Evolutionary conservation across 345 rosid genomes (phyloP).

Genomic region (Syzygium aqueum): DNA sequence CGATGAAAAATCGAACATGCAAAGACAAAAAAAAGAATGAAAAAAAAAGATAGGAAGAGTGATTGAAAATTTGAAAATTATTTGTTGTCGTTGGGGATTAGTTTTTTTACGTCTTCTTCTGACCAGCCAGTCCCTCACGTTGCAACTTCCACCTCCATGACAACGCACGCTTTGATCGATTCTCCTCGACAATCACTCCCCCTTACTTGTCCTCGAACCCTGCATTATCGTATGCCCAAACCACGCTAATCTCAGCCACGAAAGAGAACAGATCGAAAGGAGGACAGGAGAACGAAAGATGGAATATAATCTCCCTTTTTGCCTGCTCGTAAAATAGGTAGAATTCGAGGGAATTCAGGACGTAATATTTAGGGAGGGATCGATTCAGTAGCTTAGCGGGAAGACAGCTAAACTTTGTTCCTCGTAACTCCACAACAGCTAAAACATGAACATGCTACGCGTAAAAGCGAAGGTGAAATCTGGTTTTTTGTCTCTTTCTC

Average conservation of each 20-base stretch:
- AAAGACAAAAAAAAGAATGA: neutral
- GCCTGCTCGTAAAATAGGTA: no score
- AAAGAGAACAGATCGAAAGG: neutral
- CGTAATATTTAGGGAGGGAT: no score
- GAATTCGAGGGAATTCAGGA: no score
- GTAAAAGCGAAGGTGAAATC: neutral
- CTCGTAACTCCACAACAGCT: neutral
- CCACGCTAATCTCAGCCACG: neutral
- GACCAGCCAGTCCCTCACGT: neutral
- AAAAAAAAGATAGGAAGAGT: no score
- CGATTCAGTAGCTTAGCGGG: no score
- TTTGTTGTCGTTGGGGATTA: neutral
- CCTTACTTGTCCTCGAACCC: neutral
- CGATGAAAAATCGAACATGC: neutral
- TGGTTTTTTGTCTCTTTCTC: neutral
- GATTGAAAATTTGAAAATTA: neutral
- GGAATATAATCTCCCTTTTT: no score
- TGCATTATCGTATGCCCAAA: neutral
- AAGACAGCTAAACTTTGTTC: neutral
- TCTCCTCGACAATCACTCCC: neutral
- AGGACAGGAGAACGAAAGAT: neutral
- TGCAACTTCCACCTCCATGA: neutral
- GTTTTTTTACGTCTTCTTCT: neutral
- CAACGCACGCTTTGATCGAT: conserved; percentile 1
- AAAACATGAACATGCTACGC: neutral